These are phyloP conservation scores for Exophiala mesophila DNA, from an alignment of 2,329 filamentous ascomycete species.

Conservation along the genomic window DNA sequence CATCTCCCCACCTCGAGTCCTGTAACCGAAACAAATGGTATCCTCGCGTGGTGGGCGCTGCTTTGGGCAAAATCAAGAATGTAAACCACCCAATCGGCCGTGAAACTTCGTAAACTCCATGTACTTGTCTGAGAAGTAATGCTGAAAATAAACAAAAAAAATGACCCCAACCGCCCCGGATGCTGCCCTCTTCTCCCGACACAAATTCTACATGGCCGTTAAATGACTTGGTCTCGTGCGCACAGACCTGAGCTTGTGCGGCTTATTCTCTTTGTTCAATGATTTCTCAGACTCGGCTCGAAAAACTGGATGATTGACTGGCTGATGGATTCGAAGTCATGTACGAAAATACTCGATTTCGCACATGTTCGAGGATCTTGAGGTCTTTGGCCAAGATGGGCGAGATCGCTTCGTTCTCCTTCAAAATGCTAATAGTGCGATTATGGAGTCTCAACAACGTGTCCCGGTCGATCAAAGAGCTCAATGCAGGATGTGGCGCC, in stretches of 20 bases:
- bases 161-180: no score
- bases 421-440: conserved; percentile 72
- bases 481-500: conserved; percentile 53
- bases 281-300: conserved; percentile 15
- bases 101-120: not conserved
- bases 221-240: no score
- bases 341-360: conserved; percentile 36
- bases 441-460: conserved; percentile 58
- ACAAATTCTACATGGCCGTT: no score
- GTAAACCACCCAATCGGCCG: not conserved
- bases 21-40: not conserved
- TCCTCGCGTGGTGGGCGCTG: not conserved
- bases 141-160: not conserved
- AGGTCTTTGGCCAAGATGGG: conserved; percentile 71
- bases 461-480: conserved; percentile 51
- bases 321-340: conserved; percentile 7
- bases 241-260: no score
- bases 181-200: no score
- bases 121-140: not conserved
- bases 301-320: conserved; percentile 18
- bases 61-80: no score
- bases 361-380: conserved; percentile 60
- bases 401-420: conserved; percentile 64
- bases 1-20: no score
- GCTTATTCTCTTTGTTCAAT: no score